phyloP scores from a whole-genome alignment of 1,284 basidiomycete species.

The Pulchroboletus neoregius region DNA sequence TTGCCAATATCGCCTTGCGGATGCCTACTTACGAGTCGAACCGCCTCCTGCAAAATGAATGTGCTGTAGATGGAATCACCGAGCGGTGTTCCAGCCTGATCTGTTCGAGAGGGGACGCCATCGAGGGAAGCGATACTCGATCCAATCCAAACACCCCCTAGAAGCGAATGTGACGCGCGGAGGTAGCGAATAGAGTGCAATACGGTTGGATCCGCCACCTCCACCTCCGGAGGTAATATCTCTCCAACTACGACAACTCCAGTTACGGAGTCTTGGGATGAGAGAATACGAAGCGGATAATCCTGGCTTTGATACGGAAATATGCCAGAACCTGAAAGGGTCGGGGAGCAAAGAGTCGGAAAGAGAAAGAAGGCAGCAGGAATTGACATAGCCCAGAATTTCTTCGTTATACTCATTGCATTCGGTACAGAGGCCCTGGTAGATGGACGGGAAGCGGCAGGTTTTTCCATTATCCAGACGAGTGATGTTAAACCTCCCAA shows the following conservation, averaged over 20 bases:
- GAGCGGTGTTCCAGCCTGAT: slow-evolving; percentile 51
- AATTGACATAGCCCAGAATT: slow-evolving; percentile 26
- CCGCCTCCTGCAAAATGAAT: slow-evolving; percentile 84
- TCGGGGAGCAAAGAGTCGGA: slow-evolving; percentile 45
- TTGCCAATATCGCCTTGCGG: slow-evolving; percentile 32
- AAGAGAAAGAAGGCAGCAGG: slow-evolving; percentile 36
- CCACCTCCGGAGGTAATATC: slow-evolving; percentile 40
- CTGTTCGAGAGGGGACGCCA: slow-evolving; percentile 40
- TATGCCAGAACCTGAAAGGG: slow-evolving; percentile 50
- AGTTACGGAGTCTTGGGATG: slow-evolving; percentile 66
- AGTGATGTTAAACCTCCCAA: slow-evolving; percentile 20
- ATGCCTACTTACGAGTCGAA: slow-evolving; percentile 57
- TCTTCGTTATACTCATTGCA: slow-evolving; percentile 1
- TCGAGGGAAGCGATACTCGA: slow-evolving; percentile 43
- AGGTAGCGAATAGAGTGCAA: slow-evolving; percentile 71
- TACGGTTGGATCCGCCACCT: slow-evolving; percentile 24
- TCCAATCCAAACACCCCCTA: slow-evolving; percentile 85
- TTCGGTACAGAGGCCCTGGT: slow-evolving; percentile 1
- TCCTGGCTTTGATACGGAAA: slow-evolving; percentile 52
- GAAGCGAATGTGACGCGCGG: slow-evolving; percentile 81
- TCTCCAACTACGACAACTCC: slow-evolving; percentile 81
- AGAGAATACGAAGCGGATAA: slow-evolving; percentile 65
- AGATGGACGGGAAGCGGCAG: neutral
- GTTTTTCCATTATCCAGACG: slow-evolving; percentile 15
- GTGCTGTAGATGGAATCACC: slow-evolving; percentile 81